phyloP scores from a whole-genome alignment of 202 grass and related monocot species.

The Musa balbisiana region DNA sequence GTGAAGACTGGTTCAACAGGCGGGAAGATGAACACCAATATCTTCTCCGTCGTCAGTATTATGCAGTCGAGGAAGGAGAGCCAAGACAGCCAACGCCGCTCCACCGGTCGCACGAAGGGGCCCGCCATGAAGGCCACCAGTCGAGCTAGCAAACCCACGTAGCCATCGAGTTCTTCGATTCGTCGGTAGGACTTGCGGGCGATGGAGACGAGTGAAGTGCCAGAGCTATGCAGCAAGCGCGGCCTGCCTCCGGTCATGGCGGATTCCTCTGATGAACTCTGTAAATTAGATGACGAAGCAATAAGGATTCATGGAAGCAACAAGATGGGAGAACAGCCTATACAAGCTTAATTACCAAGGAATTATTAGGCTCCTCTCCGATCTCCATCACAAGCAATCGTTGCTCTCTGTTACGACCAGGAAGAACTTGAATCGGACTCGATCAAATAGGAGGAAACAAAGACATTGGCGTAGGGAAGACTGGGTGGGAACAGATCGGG shows the following conservation, averaged over 20 bases:
- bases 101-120: conserved; percentile 28
- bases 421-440: too few relatives aligned
- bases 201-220: conserved; percentile 20
- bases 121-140: conserved; percentile 16
- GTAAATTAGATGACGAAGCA: neutral
- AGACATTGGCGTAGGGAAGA: too few relatives aligned
- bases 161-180: conserved; percentile 29
- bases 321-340: too few relatives aligned
- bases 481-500: too few relatives aligned
- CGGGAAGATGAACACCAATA: conserved; percentile 27
- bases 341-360: too few relatives aligned
- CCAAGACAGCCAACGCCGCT: conserved; percentile 27
- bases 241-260: conserved; percentile 15
- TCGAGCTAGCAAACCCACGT: conserved; percentile 29
- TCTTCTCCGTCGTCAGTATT: conserved; percentile 29
- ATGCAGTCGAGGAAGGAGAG: conserved; percentile 34
- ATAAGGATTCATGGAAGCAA: neutral
- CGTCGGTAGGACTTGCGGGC: conserved; percentile 25
- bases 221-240: conserved; percentile 30
- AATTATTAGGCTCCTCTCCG: too few relatives aligned
- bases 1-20: conserved; percentile 6
- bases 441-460: too few relatives aligned
- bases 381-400: too few relatives aligned
- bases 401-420: neutral
- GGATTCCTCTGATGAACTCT: conserved; percentile 6